Percentiles rank a stretch among this genome's conserved stretches.
Evolutionary conservation across 2,329 filamentous ascomycete genomes (phyloP).

Genomic region (Nothomitra cinnamomea): DNA sequence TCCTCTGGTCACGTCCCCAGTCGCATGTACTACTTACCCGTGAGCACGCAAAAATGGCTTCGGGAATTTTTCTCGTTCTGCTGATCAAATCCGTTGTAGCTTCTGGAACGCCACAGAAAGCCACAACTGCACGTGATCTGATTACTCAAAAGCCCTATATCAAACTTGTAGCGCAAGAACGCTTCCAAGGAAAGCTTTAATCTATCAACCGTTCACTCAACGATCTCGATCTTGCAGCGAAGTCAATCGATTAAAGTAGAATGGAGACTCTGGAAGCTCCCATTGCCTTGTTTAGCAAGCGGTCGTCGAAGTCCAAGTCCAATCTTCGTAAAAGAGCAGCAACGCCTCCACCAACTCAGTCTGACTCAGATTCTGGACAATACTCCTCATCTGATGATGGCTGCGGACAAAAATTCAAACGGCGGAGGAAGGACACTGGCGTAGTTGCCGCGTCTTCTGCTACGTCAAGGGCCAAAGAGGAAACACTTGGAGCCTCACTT

Average conservation of each 20-base stretch:
- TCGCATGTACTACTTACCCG: background rate
- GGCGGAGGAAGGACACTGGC: constrained; percentile 51
- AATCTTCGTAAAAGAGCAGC: constrained; percentile 67
- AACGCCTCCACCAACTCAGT: constrained; percentile 50
- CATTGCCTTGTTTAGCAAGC: constrained; percentile 58
- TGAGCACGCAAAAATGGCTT: background rate
- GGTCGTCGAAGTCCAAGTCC: constrained; percentile 56
- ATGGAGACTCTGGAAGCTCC: background rate
- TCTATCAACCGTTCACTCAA: no score
- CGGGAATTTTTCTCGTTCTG: background rate
- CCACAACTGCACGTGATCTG: background rate
- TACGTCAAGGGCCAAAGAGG: constrained; percentile 21
- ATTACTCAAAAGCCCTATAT: background rate
- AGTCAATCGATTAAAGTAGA: background rate
- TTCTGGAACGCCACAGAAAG: no score
- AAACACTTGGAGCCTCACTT: constrained; percentile 33
- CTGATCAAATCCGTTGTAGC: background rate
- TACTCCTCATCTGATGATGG: constrained; percentile 64
- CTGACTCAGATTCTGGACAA: constrained; percentile 41
- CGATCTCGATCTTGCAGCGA: background rate
- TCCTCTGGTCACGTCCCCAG: background rate
- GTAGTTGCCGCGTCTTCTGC: constrained; percentile 47
- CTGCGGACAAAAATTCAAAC: constrained; percentile 59
- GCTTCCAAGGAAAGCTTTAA: no score
- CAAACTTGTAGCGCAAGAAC: no score